Evolutionary conservation across 768 basidiomycete genomes (phyloP), one percentile per base, ranked within the genome.

Genomic region (Leccinum subtestaceum): DNA sequence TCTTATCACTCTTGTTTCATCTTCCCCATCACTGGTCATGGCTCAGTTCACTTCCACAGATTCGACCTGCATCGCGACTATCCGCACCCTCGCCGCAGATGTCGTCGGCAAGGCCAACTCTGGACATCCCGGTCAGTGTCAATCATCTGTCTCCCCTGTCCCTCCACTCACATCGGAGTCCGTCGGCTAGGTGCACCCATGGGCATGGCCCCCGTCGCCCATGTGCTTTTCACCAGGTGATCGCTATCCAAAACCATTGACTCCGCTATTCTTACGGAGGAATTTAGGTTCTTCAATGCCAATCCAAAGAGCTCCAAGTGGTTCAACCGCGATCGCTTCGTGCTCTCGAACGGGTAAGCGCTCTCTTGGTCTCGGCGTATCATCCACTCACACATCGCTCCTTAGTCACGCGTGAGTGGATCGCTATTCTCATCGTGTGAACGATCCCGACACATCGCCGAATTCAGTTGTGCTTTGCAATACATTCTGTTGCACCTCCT

Each of bases 291-390:
- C 82, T 74, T 97, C 78, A 90, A 89, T 63, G 87, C 88, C 68
- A 95, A 94, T 77, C 91, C 94, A 52, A 87, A 86, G 74, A 89
- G 82, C 78, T 86, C 94, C 45, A 88, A 92, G 74, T 96, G 93
- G 95, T 89, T 89, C 78, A 96, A 95, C 78, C 89, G 95, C 61
- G 95, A 97, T 80, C 88, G 95, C 76, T 98, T 96, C 68, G 95
- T 98, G 60, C 86, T 97, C 64, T 97, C 95, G 64, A 96, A 96
- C 70, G 94, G 94, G 86, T 94, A 75, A 76, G 45, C n/a, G 21
- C 52, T 43, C 58, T 25, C 31, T 52, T 31, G 19, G 32, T 40
- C 15, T 2, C 15, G 47, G 45, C 49, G 21, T 10, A 12, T 60
- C 63, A 29, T 9, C 59, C 52, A 58, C 54, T 57, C 46, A 70